These are phyloP conservation scores for Magnusiomyces fungicola DNA, from an alignment of 1,139 yeast genomes.

Conservation along the genomic window DNA sequence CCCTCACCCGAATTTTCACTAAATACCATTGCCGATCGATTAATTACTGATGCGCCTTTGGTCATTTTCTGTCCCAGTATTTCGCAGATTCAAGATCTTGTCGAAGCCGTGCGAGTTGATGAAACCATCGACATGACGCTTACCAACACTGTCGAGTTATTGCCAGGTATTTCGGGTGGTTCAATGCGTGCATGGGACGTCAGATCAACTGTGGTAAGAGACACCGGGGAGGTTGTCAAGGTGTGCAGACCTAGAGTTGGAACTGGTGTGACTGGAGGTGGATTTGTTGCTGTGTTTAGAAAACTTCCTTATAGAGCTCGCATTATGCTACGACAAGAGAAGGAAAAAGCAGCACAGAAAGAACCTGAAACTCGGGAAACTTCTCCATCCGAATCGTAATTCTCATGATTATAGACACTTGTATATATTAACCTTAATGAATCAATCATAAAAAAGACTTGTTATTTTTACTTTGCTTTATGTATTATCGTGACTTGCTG, in stretches of 20 bases:
- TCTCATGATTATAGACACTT: too few species aligned
- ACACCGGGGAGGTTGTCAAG: constrained; percentile 35
- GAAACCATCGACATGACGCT: constrained; percentile 32
- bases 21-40: constrained; percentile 26
- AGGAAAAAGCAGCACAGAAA: neutral
- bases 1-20: constrained; percentile 37
- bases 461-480: too few species aligned
- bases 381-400: neutral
- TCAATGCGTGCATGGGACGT: constrained; percentile 29
- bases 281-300: constrained; percentile 37
- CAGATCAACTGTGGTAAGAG: constrained; percentile 33
- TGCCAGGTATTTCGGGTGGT: constrained; percentile 43
- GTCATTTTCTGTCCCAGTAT: constrained; percentile 42
- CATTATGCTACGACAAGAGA: neutral
- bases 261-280: constrained; percentile 39
- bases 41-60: constrained; percentile 38
- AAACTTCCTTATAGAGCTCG: constrained; percentile 16
- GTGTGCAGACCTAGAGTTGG: constrained; percentile 46
- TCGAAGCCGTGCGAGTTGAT: constrained; percentile 31
- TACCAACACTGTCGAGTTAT: constrained; percentile 36
- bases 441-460: too few species aligned
- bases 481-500: too few species aligned
- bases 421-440: too few species aligned
- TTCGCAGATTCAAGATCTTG: constrained; percentile 34
- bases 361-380: constrained; percentile 8